Base-by-base conservation (phyloP, 2,329 filamentous ascomycete genomes). In the Alternaria postmessia region DNA sequence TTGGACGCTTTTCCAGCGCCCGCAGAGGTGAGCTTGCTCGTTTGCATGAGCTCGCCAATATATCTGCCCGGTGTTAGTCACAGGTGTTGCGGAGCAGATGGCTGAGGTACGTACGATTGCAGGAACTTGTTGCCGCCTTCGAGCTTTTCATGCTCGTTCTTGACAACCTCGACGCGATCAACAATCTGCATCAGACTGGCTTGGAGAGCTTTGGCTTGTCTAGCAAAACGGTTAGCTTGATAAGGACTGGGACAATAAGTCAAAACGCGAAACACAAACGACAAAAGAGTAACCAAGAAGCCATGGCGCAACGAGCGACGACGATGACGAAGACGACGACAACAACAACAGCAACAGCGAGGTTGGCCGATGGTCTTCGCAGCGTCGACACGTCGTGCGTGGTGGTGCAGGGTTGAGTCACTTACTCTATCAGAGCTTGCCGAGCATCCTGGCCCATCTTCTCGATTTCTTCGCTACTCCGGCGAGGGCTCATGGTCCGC, bases 51-150 rank as follows among this genome's bases (percentile, higher is more conserved):
- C 75, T 97, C 94, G 66, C 94, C 94, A 72, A 98, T 98, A 78
- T 98, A 98, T 79, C 97, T 97, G 61, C 7, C 2, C 7, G 22
- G 4, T 20, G 60, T 72, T 67, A 78, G 71, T 44, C 34, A 49
- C 7, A 16, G 24, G 24, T 11, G 24, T 11, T 8, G 14, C 20
- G 14, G 41, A 14, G 6, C 5, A 47, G 26, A 22, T 9, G 16
- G 7, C 18, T 24, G 34, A 28, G n/a, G 14, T 16, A 81, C 82
- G 56, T 73, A 84, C 82, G 82, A 84, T 79, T 98, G 94, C 48
- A 99, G 82, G 75, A 98, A 97, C 74, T 93, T 94, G 85, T 99
- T 99, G 79, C 97, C 94, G 78, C 87, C 95, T 79, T 98, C 94
- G 55, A 99, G 88, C 80, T 97, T 97, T 81, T 97, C 93, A 76